Evolutionary conservation across 495 filamentous ascomycete species (phyloP).

Genomic region (Astrothelium macrocarpum): DNA sequence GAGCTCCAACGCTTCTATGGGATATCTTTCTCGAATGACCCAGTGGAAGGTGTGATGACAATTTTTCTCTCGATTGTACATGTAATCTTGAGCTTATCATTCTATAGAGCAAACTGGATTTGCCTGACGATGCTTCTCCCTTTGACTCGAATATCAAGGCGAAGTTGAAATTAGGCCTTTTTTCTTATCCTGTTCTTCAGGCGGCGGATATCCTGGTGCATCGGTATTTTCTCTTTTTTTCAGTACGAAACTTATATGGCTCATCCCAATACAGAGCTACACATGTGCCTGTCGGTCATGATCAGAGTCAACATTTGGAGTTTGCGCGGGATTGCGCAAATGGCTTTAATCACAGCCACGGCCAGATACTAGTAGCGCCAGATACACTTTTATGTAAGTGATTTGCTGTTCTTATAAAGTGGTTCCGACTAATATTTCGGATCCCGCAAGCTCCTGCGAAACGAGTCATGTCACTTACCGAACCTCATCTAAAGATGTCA

Average conservation of each 20-base stretch:
- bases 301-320: constrained; percentile 89
- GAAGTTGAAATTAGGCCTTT: constrained; percentile 75
- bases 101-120: constrained; percentile 57
- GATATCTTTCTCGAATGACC: constrained; percentile 88
- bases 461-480: constrained; percentile 77
- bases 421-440: neutral
- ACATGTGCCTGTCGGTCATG: constrained; percentile 90
- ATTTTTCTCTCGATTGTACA: neutral
- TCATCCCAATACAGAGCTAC: constrained; percentile 51
- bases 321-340: constrained; percentile 75
- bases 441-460: constrained; percentile 52
- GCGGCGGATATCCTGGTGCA: constrained; percentile 91
- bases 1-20: constrained; percentile 77
- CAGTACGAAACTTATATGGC: neutral
- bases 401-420: neutral
- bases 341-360: constrained; percentile 71
- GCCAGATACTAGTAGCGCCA: constrained; percentile 53
- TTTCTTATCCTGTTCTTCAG: constrained; percentile 92
- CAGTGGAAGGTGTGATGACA: constrained; percentile 73
- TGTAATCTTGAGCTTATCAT: neutral
- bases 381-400: constrained; percentile 65
- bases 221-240: neutral
- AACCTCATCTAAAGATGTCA: constrained; percentile 79
- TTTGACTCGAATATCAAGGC: constrained; percentile 43
- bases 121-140: constrained; percentile 45